These are phyloP conservation scores for Russula olivacea DNA, from an alignment of 768 basidiomycete species.

Conservation along the genomic window DNA sequence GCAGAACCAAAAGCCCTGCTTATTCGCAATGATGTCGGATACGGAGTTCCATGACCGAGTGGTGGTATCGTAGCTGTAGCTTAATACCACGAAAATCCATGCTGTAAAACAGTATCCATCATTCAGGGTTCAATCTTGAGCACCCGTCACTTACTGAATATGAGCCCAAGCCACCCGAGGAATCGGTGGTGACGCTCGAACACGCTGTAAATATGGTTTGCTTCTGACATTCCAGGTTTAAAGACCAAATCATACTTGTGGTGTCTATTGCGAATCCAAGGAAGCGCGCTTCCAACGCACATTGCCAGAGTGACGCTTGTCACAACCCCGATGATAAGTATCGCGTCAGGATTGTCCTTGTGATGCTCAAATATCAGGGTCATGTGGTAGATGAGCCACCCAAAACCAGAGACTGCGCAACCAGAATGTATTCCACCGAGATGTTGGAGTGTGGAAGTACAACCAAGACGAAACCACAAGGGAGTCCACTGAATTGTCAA, in stretches of 20 bases:
- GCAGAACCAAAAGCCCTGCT: conserved; percentile 76
- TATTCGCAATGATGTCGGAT: conserved; percentile 49
- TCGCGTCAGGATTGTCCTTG: conserved; percentile 45
- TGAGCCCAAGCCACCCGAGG: conserved; percentile 58
- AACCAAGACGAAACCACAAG: conserved; percentile 36
- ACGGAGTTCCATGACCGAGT: conserved; percentile 53
- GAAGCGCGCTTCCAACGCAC: conserved; percentile 61
- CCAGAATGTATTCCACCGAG: conserved; percentile 77
- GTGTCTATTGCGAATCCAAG: conserved; percentile 74
- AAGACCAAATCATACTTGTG: conserved; percentile 54
- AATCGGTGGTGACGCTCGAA: conserved; percentile 80
- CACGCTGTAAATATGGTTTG: conserved; percentile 39
- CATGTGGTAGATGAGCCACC: conserved; percentile 64
- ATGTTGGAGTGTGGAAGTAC: conserved; percentile 43
- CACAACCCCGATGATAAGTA: conserved; percentile 57
- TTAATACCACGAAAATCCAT: conserved; percentile 64
- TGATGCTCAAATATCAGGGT: conserved; percentile 49
- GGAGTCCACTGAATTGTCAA: conserved; percentile 34
- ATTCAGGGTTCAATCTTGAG: conserved; percentile 1
- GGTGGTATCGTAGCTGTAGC: conserved; percentile 53
- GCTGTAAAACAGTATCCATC: conserved; percentile 27
- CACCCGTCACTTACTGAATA: conserved; percentile 41
- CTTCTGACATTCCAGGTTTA: neutral
- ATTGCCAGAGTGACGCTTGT: conserved; percentile 52
- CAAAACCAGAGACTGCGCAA: conserved; percentile 62